phyloP scores from a whole-genome alignment of 495 filamentous ascomycete species.

The Xylaria curta region DNA sequence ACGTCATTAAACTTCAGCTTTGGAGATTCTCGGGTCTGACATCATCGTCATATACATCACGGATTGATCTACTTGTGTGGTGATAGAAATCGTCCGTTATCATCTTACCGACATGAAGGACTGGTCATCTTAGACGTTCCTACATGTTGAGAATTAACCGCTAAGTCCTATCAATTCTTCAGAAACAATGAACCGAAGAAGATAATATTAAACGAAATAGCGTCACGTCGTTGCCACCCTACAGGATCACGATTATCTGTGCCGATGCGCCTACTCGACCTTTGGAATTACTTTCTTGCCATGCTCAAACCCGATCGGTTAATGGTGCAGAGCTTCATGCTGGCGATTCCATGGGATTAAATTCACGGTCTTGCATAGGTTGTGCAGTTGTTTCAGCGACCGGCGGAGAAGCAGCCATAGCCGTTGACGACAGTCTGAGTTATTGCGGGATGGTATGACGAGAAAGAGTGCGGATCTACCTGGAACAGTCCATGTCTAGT shows the following conservation, averaged over 20 bases:
- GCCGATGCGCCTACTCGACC: neutral
- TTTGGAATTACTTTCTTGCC: neutral
- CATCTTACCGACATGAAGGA: neutral
- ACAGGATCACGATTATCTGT: neutral
- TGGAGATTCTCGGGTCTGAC: neutral
- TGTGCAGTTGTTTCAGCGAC: neutral
- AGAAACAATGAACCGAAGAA: neutral
- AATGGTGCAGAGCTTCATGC: neutral
- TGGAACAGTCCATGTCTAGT: neutral
- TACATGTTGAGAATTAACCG: neutral
- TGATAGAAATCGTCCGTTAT: neutral
- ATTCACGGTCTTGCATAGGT: neutral
- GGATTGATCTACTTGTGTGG: neutral
- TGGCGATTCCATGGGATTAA: neutral
- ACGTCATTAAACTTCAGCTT: neutral
- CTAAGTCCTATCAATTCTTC: neutral
- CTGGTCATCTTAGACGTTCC: neutral
- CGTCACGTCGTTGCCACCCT: neutral
- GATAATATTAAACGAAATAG: neutral
- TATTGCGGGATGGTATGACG: neutral
- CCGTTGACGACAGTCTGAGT: neutral
- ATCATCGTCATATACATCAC: neutral
- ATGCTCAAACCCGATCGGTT: neutral
- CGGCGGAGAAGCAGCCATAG: neutral
- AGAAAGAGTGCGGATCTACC: neutral